Percentiles rank a stretch among this genome's conserved stretches.
phyloP scores from a whole-genome alignment of 495 filamentous ascomycete species.

The Extremus antarcticus region DNA sequence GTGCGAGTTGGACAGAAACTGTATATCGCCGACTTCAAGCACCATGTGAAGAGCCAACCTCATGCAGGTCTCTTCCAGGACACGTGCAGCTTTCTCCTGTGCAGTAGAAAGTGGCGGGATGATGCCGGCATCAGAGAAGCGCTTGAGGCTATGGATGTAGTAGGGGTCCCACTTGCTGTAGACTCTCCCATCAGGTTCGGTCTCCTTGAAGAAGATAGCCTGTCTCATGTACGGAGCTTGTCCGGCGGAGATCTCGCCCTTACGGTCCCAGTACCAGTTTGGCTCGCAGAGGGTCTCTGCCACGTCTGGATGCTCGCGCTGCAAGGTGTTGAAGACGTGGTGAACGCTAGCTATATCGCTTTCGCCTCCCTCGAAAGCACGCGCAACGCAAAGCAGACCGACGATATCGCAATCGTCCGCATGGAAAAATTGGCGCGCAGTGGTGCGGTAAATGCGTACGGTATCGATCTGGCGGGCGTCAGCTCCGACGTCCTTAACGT shows the following conservation, averaged over 20 bases:
- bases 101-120: constrained; percentile 26
- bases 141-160: constrained; percentile 27
- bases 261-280: constrained; percentile 89
- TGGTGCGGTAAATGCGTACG: constrained; percentile 81
- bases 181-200: constrained; percentile 32
- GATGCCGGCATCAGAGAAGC: constrained; percentile 25
- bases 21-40: constrained; percentile 32
- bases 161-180: constrained; percentile 29
- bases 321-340: constrained; percentile 70
- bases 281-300: constrained; percentile 62
- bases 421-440: constrained; percentile 76
- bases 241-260: constrained; percentile 66
- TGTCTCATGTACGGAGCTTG: constrained; percentile 67
- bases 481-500: constrained; percentile 82
- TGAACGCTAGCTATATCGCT: constrained; percentile 70
- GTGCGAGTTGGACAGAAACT: constrained; percentile 30
- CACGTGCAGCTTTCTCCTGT: constrained; percentile 20
- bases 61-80: constrained; percentile 30
- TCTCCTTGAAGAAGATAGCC: constrained; percentile 64
- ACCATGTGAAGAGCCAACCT: constrained; percentile 29
- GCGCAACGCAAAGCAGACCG: constrained; percentile 69
- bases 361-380: constrained; percentile 71
- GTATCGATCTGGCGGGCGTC: constrained; percentile 69
- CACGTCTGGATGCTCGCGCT: constrained; percentile 65
- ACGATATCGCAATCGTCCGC: constrained; percentile 74